These are phyloP conservation scores for Penicillium rolfsii DNA, from an alignment of 2,329 filamentous ascomycete genomes.

Conservation along the genomic window DNA sequence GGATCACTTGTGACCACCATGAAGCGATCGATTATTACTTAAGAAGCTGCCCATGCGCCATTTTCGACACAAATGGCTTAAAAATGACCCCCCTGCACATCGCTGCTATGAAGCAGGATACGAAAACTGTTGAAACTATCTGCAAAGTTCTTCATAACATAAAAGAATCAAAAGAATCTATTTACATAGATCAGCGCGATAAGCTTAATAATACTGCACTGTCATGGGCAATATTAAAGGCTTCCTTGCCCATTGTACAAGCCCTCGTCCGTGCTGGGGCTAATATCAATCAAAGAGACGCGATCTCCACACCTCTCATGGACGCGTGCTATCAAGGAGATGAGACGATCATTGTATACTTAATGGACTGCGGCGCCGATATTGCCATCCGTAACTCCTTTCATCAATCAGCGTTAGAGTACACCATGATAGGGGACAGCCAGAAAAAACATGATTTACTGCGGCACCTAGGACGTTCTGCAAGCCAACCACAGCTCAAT, in stretches of 20 bases:
- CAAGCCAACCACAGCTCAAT: neutral
- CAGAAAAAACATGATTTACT: neutral
- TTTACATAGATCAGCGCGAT: slow-evolving; percentile 1
- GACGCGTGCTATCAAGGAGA: slow-evolving; percentile 5
- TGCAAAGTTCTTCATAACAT: neutral
- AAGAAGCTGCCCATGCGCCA: neutral
- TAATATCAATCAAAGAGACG: neutral
- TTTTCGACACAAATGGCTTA: neutral
- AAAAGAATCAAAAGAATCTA: neutral
- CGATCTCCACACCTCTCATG: slow-evolving; percentile 4
- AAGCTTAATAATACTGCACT: neutral
- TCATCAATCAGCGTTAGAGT: neutral
- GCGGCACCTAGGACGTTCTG: neutral
- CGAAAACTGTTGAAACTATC: neutral
- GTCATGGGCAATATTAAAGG: neutral
- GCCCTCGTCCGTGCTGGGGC: slow-evolving; percentile 1
- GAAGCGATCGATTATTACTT: slow-evolving; percentile 3
- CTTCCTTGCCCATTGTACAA: neutral
- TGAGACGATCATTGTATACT: neutral
- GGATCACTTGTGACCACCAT: neutral
- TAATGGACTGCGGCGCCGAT: neutral
- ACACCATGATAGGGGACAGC: neutral
- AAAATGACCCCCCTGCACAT: slow-evolving; percentile 1
- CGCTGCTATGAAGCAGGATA: slow-evolving; percentile 3
- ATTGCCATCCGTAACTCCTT: neutral